phyloP scores from a whole-genome alignment of 2,329 filamentous ascomycete genomes.

The Pyrenochaeta sp. region DNA sequence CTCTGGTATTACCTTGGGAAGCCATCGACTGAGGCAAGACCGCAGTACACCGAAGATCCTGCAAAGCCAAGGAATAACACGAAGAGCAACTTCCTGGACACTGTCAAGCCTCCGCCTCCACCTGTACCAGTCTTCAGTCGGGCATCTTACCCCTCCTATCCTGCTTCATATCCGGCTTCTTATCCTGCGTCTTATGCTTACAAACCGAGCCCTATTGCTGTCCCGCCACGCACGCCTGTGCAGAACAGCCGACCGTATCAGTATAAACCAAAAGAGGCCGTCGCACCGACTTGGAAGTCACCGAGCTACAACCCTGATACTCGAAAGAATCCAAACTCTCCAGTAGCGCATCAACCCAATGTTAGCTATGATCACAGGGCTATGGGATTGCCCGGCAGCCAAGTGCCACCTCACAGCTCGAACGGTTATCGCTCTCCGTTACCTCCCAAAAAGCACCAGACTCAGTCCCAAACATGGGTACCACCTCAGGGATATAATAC shows the following conservation, averaged over 20 bases:
- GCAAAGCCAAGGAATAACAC: slow-evolving; percentile 67
- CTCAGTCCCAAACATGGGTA: slow-evolving; percentile 37
- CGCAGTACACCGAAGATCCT: slow-evolving; percentile 87
- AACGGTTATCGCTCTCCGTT: slow-evolving; percentile 29
- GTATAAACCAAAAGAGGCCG: slow-evolving; percentile 43
- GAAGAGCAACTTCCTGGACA: slow-evolving; percentile 76
- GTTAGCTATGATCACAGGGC: slow-evolving; percentile 44
- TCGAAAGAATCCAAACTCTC: slow-evolving; percentile 46
- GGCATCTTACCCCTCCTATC: slow-evolving; percentile 49
- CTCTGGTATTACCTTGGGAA: slow-evolving; percentile 89
- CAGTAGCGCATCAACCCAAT: slow-evolving; percentile 48
- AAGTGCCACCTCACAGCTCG: slow-evolving; percentile 22
- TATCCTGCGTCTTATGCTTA: slow-evolving; percentile 50
- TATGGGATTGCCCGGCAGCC: slow-evolving; percentile 32
- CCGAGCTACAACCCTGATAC: slow-evolving; percentile 44
- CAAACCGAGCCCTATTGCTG: slow-evolving; percentile 52
- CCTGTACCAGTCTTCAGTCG: slow-evolving; percentile 38
- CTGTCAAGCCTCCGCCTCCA: slow-evolving; percentile 58
- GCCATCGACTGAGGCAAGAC: slow-evolving; percentile 86
- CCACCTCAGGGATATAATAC: slow-evolving; percentile 34
- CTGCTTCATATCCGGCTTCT: slow-evolving; percentile 50
- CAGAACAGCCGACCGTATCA: slow-evolving; percentile 40
- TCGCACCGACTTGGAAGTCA: slow-evolving; percentile 33
- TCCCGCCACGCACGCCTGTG: slow-evolving; percentile 43
- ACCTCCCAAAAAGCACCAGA: slow-evolving; percentile 21